Base-by-base conservation (phyloP, 2,329 filamentous ascomycete species). In the Ophiostoma sp. region DNA sequence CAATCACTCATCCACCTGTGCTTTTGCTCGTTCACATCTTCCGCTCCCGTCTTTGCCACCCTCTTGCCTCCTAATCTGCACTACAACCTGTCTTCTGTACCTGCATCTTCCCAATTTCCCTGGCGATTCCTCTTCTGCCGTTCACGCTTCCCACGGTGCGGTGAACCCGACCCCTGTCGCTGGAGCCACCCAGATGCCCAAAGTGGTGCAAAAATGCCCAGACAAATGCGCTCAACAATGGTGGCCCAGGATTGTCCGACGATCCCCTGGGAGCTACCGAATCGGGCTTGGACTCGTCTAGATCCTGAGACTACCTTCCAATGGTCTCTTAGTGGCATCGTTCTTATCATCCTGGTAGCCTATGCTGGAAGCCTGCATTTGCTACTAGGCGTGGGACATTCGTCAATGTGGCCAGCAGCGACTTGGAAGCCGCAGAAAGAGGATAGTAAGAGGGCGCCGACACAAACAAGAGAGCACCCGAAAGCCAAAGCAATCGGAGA, bases 171-270 rank as follows among this genome's bases (percentile, higher is more conserved):
- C 45, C 45, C 45, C 18, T 36, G 52, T 27, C 49, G 49, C 49
- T 55, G 9, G 27, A 58, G 52, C 18, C 27, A 27, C 27, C 27
- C 52, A 36, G 18, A 58, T 36, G 52, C 9, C 52, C 27, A 58
- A 58, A 11, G n/a, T 36, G 55, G 55, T 16, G 16, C 55, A 5
- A 14, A 40, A 62, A 62, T 40, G 36, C 36, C 36, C 27, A 38
- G 55, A 38, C 27, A 62, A 63, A 41, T 40, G 60, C 55, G 5
- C 58, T 62, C 58, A 62, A 38, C 58, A 16, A n/a, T 16, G 58
- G 36, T 36, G 60, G 60, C 14, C 52, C 52, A 58, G 12, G 58
- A 41, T 62, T 62, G 36, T n/a, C 60, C 40, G 60, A 16, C 40
- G 60, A 63, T 63, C 40, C 16, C 40, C 14, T 63, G 38, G 40